Percentiles rank a stretch among this genome's conserved stretches.
Conservation (phyloP, 139 green algal species). For the Micractinium sp. region DNA sequence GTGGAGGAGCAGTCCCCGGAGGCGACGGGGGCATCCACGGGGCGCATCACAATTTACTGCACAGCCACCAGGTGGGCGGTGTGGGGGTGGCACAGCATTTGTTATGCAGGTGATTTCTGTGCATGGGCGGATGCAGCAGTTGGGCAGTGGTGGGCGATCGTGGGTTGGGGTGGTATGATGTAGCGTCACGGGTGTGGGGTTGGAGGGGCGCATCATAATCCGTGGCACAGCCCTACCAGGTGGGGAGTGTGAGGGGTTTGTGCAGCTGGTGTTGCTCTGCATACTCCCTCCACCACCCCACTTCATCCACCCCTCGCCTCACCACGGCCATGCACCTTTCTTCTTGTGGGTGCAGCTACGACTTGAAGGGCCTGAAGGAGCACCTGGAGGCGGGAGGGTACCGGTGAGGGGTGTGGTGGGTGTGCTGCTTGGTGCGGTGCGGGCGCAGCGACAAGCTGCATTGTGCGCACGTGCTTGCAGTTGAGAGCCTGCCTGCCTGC, state of each 20-base stretch:
- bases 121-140: neutral
- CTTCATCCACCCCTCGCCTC: too few species aligned
- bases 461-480: too few species aligned
- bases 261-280: too few species aligned
- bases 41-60: conserved; percentile 37
- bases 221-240: neutral
- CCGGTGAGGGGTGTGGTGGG: neutral
- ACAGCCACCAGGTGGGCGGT: conserved; percentile 20
- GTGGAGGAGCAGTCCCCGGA: neutral
- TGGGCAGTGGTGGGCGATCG: neutral
- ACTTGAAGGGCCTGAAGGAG: conserved; percentile 17
- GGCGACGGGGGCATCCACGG: neutral
- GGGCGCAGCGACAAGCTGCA: conserved; percentile 23
- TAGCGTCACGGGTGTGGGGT: too few species aligned
- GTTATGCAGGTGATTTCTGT: neutral
- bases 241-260: too few species aligned
- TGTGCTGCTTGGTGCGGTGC: neutral
- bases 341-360: neutral
- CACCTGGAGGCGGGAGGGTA: conserved; percentile 33
- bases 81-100: too few species aligned
- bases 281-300: neutral
- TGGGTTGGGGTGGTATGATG: too few species aligned
- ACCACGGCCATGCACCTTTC: too few species aligned
- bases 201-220: too few species aligned
- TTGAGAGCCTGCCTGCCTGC: too few species aligned